Base-by-base conservation (phyloP, 2,329 filamentous ascomycete species). In the Penicillium palitans region DNA sequence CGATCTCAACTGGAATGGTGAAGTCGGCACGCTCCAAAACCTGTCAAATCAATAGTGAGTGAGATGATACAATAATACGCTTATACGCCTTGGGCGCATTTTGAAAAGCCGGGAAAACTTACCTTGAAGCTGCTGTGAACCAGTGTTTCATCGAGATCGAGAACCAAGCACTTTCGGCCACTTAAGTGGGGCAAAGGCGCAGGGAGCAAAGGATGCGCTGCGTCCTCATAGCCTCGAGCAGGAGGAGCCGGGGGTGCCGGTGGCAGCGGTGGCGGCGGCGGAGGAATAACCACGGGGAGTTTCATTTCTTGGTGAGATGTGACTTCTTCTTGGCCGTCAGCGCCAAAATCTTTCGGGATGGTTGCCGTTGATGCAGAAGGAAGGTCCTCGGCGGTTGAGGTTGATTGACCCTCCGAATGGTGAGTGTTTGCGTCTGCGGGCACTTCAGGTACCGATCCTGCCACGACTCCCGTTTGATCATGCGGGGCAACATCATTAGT, bases 71-170 rank as follows among this genome's bases (percentile, higher is more conserved):
- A 58, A 21, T 46, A 50, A 58, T 15, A 45, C 71, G 57, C 15
- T 41, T 53, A 58, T 17, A 19, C 15, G 39, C 27, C n/a, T 24
- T 6, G 6, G 13, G n/a, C 33, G 33, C 8, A 17, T 2, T 27
- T 5, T 40, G n/a, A 15, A 15, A 55, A 48, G 9, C 51, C 27
- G 33, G 27, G 21, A 9, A 8, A 13, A 4, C 80, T 66, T 77
- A 96, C 93, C 85, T 99, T 99, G 79, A 99, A 99, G 67, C 95
- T 98, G 76, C 95, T 98, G 79, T 99, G 95, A 25, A 99, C 95
- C 52, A 99, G 79, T 1, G 95, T 99, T 76, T 99, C 95, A 67
- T 99, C 95, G 61, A 99, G 80, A 79, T 99, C 95, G 46, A 99
- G 83, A 19, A 99, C 93, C 41, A 99, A 80, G 69, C 95, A 99